Conservation (phyloP, 225 moss, liverwort and hornwort genomes). For the Antitrichia curtipendula region DNA sequence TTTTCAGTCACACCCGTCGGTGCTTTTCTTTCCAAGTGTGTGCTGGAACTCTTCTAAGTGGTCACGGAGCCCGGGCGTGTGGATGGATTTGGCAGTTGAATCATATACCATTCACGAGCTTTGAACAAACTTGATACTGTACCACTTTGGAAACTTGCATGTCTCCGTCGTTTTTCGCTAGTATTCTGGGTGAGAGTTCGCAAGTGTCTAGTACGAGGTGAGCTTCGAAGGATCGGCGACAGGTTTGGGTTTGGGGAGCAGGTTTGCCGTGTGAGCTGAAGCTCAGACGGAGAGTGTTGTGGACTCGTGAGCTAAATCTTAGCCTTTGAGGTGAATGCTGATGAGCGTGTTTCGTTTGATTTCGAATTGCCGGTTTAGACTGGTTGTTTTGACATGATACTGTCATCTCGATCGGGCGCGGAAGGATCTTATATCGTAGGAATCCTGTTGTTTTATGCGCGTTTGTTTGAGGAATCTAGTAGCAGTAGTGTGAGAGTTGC, state of each 20-base stretch:
- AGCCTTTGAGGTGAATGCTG: not conserved
- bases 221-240: not conserved
- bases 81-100: not conserved
- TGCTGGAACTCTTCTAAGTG: not conserved
- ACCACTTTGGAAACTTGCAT: not conserved
- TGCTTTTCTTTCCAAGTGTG: not conserved
- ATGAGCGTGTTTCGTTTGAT: not conserved
- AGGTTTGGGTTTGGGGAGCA: not conserved
- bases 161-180: not conserved
- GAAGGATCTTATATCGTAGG: not conserved
- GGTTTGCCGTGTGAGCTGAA: not conserved
- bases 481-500: not conserved
- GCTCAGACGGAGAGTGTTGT: not conserved
- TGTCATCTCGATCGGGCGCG: too few relatives aligned
- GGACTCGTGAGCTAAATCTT: not conserved
- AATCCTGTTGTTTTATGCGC: not conserved
- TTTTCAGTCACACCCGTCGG: not conserved
- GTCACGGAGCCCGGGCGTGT: not conserved
- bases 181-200: not conserved
- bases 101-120: not conserved
- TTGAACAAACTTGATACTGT: not conserved
- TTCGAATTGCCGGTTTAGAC: not conserved
- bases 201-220: not conserved
- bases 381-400: not conserved
- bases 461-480: not conserved